These are phyloP conservation scores for Artemisia argyi DNA, from an alignment of 129 eudicot species.

Conservation along the genomic window DNA sequence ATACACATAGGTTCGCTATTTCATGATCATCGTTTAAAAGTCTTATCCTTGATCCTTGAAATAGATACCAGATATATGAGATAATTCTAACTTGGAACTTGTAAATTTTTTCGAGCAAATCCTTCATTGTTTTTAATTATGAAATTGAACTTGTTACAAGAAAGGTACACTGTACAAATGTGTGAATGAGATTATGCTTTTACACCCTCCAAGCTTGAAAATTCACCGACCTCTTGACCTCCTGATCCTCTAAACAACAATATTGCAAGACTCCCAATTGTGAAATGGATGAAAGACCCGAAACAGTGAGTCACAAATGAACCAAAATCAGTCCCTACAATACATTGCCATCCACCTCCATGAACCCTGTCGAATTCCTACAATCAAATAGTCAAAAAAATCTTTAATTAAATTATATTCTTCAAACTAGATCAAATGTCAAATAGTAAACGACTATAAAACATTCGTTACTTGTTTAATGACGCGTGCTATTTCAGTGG, in stretches of 20 bases:
- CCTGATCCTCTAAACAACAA: constrained; percentile 79
- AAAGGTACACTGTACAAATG: constrained; percentile 3
- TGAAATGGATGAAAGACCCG: constrained; percentile 82
- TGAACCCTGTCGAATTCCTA: constrained; percentile 74
- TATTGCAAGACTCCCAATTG: constrained; percentile 73
- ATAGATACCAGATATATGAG: no score
- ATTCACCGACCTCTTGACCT: constrained; percentile 39
- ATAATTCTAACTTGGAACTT: no score
- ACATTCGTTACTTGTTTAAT: constrained; percentile 59
- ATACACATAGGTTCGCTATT: neutral
- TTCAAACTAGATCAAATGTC: no score
- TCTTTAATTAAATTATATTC: neutral
- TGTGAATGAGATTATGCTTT: constrained; percentile 23
- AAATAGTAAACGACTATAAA: neutral
- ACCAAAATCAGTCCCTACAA: constrained; percentile 90
- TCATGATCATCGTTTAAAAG: no score
- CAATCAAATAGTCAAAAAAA: neutral
- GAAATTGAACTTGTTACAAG: constrained; percentile 28
- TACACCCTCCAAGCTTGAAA: constrained; percentile 39
- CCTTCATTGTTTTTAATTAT: constrained; percentile 11
- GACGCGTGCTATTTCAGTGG: constrained; percentile 82
- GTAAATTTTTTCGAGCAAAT: neutral
- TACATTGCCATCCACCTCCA: constrained; percentile 97
- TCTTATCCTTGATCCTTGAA: neutral
- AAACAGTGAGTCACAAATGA: constrained; percentile 94